Base-by-base conservation (phyloP, 768 basidiomycete species). In the Lactifluus hygrophoroides region DNA sequence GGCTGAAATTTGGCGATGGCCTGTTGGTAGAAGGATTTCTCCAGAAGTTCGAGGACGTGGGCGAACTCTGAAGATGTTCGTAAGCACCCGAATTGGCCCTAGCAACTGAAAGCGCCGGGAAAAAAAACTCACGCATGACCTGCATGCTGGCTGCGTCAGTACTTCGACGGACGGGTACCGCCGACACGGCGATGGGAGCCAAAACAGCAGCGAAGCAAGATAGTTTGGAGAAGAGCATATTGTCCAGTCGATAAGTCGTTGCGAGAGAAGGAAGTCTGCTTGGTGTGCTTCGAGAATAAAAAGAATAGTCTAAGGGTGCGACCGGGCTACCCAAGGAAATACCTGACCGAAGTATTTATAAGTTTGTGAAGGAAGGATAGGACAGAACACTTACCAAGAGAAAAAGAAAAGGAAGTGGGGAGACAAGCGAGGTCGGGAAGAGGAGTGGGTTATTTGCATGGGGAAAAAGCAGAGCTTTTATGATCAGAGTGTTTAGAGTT, bases 21-120 rank as follows among this genome's bases (percentile, higher is more conserved):
- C 66, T 88, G 78, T 2, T 71, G 58, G 69, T 92, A 92, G 67
- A 90, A 90, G 27, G 73, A 65, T 13, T 77, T 77, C 69, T 90
- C 89, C 16, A 90, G 74, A 62, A 84, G 80, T 69, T 91, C 89
- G 44, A 91, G 75, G 49, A 87, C 82, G 68, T 83, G 75, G 45
- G 88, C 86, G 63, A 90, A 90, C 67, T 83, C 89, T 90, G 56
- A 50, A 56, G 55, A 48, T 45, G 37, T 56, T 19, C 34, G n/a
- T 45, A 7, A 23, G 17, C 16, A 32, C n/a, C 14, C 34, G 47
- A 54, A 28, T 44, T 50, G 37, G 53, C 32, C 37, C 25, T 46
- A 58, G 58, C 55, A 63, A 65, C 10, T 4, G 42, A 23, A 7
- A 43, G 10, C 63, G 63, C 2, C 63, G n/a, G n/a, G n/a, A n/a